Evolutionary conservation across 2,329 filamentous ascomycete genomes (phyloP), one percentile per base, ranked within the genome.

Genomic region (Xylaria sp.): DNA sequence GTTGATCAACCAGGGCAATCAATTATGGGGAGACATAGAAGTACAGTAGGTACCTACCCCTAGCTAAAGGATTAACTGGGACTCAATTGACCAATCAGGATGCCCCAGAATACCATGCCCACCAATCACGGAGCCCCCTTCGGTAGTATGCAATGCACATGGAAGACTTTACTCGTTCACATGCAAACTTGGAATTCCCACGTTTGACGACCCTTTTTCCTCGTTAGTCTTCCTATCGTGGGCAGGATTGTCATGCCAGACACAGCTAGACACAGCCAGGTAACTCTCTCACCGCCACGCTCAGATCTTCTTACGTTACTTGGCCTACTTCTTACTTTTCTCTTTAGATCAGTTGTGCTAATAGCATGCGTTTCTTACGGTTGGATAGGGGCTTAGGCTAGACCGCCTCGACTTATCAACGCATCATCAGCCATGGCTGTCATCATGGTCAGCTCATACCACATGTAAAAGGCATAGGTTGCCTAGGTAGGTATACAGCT

Each of bases 51-150:
- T 28, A 28, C 28, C 28, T 28, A 28, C 28, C 55, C 15, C 56
- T 58, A 46, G 56, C 39, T 58, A 39, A 46, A 36, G 39, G 20
- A 46, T 51, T 23, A 58, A 20, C 52, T 56, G 51, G 36, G 28
- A 15, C 18, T 20, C 60, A 61, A 71, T 71, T 71, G 62, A 39
- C 69, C 63, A 71, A 69, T 71, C 46, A 67, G 10, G 9, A 2
- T 2, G 33, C 43, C 61, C 57, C 63, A 58, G 23, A 41, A 54
- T 52, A 57, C 48, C 9, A 28, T n/a, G 20, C 8, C 46, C 43
- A 33, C 62, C 62, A 64, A 64, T 52, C 46, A 64, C 5, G 13
- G 13, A 13, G 3, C 43, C 39, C 33, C n/a, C 46, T 31, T 58
- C 56, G 56, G 56, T 28, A 46, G 15, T 12, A 31, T 18, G 28